Percentiles rank a stretch among this genome's conserved stretches.
phyloP scores from a whole-genome alignment of 2,329 filamentous ascomycete species.

The Diaporthe velutina region DNA sequence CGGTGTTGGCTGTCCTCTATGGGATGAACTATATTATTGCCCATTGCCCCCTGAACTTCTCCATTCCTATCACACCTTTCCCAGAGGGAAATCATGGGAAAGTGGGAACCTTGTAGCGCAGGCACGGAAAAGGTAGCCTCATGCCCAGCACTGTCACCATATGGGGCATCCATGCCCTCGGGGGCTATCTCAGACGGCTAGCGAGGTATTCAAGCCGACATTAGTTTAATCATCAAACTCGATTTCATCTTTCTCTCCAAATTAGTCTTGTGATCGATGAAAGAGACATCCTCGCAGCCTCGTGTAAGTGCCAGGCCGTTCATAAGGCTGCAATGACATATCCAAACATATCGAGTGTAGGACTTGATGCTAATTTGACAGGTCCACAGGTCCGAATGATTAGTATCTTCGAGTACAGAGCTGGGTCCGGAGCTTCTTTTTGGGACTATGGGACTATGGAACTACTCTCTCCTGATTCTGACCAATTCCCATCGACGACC shows the following conservation, averaged over 20 bases:
- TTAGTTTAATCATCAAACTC: neutral
- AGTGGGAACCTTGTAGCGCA: neutral
- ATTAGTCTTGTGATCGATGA: neutral
- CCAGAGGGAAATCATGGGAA: neutral
- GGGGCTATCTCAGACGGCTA: too few relatives aligned
- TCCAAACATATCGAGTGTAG: too few relatives aligned
- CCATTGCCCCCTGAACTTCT: neutral
- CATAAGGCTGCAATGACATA: neutral
- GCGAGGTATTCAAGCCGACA: neutral
- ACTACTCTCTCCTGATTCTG: too few relatives aligned
- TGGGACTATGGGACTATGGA: neutral
- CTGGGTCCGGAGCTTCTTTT: neutral
- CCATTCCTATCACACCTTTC: too few relatives aligned
- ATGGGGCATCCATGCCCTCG: too few relatives aligned
- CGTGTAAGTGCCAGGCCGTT: neutral
- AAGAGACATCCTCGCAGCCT: neutral
- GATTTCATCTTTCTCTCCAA: neutral
- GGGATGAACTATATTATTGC: neutral
- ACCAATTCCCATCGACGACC: neutral
- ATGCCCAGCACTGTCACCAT: neutral
- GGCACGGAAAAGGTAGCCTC: neutral
- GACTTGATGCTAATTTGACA: too few relatives aligned
- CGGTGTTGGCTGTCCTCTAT: neutral
- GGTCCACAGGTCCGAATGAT: too few relatives aligned
- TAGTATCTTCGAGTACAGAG: rapidly evolving